Base-by-base conservation (phyloP, 176 grass and related monocot species). In the Avena insularis region DNA sequence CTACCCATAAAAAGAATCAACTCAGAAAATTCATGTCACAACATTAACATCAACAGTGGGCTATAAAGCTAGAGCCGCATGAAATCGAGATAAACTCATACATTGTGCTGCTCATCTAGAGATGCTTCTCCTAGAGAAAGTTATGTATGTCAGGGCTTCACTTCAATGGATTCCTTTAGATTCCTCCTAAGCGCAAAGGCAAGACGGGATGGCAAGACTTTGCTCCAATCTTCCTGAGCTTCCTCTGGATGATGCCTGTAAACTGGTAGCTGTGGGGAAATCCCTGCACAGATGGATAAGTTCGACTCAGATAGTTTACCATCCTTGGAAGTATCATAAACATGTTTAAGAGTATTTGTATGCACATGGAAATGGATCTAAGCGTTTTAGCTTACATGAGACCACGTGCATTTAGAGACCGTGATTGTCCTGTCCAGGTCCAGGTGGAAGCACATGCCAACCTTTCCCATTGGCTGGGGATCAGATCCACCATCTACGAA, bases 381-480 rank as follows among this genome's bases (percentile, higher is more conserved):
- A 84, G 8, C 14, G 62, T 35, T 40, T 83, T 84, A 91, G 51
- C 50, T 83, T 82, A 91, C 96, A 86, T 94, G 95, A 79, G 95
- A 97, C 35, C 95, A 85, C 12, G 95, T 89, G 5, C 95, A 97
- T 88, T 97, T 93, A 7, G 92, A 89, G 71, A 97, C 91, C 0
- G 89, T 91, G 53, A 95, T 90, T 65, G 95, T 97, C 51, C 29
- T 29, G 60, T 97, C 95, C 83, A 91, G 92, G 2, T 97, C 92
- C 71, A 93, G 92, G 74, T 95, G 92, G 51, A 97, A 97, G 79
- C 95, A 97, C 95, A 97, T 97, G 49, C 92, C 92, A 1, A 97
- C 95, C 70, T 97, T 97, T 9, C 95, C 95, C 95, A 95, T 95
- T 36, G 92, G 95, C 79, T 95, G 92, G 15, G 92, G 92, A 47